Base-by-base conservation (phyloP, 2,329 filamentous ascomycete genomes). In the Apiospora saccharicola region DNA sequence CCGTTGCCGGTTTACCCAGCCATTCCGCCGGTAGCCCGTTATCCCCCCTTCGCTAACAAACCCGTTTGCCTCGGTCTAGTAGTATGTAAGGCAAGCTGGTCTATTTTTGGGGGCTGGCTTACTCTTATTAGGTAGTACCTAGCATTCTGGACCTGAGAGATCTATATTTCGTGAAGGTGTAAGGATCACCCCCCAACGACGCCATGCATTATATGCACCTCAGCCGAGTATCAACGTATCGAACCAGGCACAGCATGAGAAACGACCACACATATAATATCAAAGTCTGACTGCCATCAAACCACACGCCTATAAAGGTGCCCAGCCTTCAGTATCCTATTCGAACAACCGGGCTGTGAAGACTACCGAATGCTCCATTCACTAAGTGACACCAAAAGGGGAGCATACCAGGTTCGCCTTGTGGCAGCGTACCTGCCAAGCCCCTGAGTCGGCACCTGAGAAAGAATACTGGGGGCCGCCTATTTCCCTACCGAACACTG, bases 391-490 rank as follows among this genome's bases (percentile, higher is more conserved):
- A 30, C 26, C 26, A 30, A 61, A 61, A 61, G 34, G 53, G 34
- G 53, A 61, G 53, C 34, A 16, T 37, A 19, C 51, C 14, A 34
- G 51, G 51, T 57, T 57, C 51, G 51, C 30, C 51, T 34, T 57
- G 51, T 57, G 4, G 51, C 51, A 57, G 30, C 51, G 51, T 26
- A 37, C 30, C 30, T 64, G 57, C 57, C 57, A 64, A 64, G 57
- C 57, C 57, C 57, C 57, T 64, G 57, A 41, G 57, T 64, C 30
- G 57, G 22, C 34, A 64, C 30, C 57, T 34, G 19, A 24, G 16
- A 22, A 41, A 37, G 22, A 64, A 64, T 41, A 37, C 57, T 30
- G 53, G 53, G 53, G 26, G 53, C 53, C 53, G 34, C 30, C 19
- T 61, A n/a, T 49, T 49, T 49, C 46, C 30, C 53, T 37, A 37